Base-by-base conservation (phyloP, 148 eudicot species). In the Euryodendron excelsum region DNA sequence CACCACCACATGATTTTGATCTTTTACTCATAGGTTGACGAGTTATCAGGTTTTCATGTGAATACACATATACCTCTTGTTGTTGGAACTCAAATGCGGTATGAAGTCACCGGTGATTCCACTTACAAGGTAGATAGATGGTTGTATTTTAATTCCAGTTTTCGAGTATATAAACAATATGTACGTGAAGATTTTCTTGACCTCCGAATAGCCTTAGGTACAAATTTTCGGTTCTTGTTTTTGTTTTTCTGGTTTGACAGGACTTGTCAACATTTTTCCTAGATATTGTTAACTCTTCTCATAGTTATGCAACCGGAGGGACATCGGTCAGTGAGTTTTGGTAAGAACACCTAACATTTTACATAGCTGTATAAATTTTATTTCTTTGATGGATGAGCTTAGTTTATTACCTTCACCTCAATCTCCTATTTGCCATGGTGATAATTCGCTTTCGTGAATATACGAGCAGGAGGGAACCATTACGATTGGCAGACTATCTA, bases 31-130 rank as follows among this genome's bases (percentile, higher is more conserved):
- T 77, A 96, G 98, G 98, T 90, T 79, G 97, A 96, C 85, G 88
- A 84, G 66, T 79, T 96, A 77, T 87, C 98, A 36, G 88, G 84
- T 18, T 91, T 86, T 79, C 99, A 96, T 87, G 77, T 97, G 53
- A 96, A 96, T 71, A 93, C 99, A 7, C 99, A 96, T 86, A 90
- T 96, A 63, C 94, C 99, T 56, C 61, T 91, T 41, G 99, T 96
- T 28, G 28, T 96, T 77, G 99, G 98, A 70, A 82, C 93, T 82
- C 98, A 96, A 89, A 90, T 86, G 93, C 92, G 97, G 41, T 96
- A 96, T 80, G 97, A 93, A 85, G 78, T 90, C 73, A 93, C 99
- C 9, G 98, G 99, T 53, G 99, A 96, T n/a, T 87, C 87, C 91
- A 31, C 80, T 0, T 96, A 90, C 69, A 91, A 88, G 97, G 98